A percentile compares a stretch with the other conserved stretches of the same genome.
phyloP scores from a whole-genome alignment of 371 early-diverging fungal species.

The Funneliformis caledonium region DNA sequence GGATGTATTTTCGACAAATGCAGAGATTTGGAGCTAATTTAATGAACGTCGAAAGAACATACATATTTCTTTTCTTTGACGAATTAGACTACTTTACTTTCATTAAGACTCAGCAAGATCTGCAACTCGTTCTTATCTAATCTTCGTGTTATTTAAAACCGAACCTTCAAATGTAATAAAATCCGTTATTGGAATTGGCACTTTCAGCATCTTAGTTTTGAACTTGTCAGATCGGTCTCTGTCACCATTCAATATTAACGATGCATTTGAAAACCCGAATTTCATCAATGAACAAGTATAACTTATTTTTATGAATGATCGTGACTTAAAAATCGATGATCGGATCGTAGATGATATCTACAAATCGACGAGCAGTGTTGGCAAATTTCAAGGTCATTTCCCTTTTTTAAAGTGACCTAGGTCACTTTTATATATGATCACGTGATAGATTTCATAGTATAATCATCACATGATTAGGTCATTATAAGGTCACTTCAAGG shows the following conservation, averaged over 20 bases:
- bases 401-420: too few relatives aligned
- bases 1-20: too few relatives aligned
- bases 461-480: too few relatives aligned
- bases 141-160: conserved; percentile 5
- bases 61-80: not conserved
- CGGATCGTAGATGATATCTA: not conserved
- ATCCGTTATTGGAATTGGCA: conserved; percentile 12
- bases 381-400: too few relatives aligned
- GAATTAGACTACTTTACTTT: not conserved
- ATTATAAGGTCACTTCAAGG: too few relatives aligned
- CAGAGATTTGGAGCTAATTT: too few relatives aligned
- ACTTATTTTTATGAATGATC: not conserved
- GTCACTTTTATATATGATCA: too few relatives aligned
- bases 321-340: not conserved
- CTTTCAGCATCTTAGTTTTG: not conserved
- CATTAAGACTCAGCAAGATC: not conserved
- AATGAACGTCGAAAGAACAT: too few relatives aligned
- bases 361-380: not conserved
- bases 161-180: not conserved
- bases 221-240: not conserved
- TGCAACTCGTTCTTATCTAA: conserved; percentile 8
- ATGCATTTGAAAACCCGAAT: not conserved
- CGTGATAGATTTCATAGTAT: too few relatives aligned
- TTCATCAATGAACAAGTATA: not conserved
- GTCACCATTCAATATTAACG: conserved; percentile 12